Base-by-base conservation (phyloP, 1,284 basidiomycete genomes). In the Ceratobasidium sp. region DNA sequence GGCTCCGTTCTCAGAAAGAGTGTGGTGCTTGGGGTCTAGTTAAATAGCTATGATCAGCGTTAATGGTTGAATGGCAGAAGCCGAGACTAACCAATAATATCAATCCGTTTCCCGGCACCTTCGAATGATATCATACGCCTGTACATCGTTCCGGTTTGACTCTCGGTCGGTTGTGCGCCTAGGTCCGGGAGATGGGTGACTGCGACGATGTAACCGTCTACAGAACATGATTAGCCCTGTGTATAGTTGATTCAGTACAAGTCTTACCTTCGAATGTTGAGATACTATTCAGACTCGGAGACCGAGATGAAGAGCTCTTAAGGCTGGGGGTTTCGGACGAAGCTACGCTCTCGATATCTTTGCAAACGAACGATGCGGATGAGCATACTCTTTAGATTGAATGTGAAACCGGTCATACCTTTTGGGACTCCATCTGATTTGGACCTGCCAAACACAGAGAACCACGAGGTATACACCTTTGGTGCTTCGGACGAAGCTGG, bases 31-130 rank as follows among this genome's bases (percentile, higher is more conserved):
- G 16, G 53, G 41, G 21, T 58, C 67, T 70, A 12, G 21, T n/a
- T 6, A 18, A 23, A 3, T 21, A 12, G 21, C 26, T 28, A 14
- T n/a, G n/a, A n/a, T 21, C 5, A 39, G 30, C 32, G 21, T 14
- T 14, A n/a, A 14, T n/a, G n/a, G n/a, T n/a, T n/a, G n/a, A n/a
- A n/a, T n/a, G n/a, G n/a, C n/a, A n/a, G n/a, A n/a, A n/a, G n/a
- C n/a, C n/a, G n/a, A n/a, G n/a, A n/a, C n/a, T n/a, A n/a, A 70
- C 67, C 67, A 16, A 58, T 58, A 23, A 70, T 34, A 32, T 58
- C 52, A 3, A 70, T 58, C 30, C 67, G 52, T 48, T 59, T 70
- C 9, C 48, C 53, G 18, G 32, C 32, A 21, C 39, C 53, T 50
- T 70, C 67, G 5, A 70, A 46, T 1, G 53, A 36, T 21, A 70